Base-by-base conservation (phyloP, 352 stramenopile species). In the Sclerospora graminicola region DNA sequence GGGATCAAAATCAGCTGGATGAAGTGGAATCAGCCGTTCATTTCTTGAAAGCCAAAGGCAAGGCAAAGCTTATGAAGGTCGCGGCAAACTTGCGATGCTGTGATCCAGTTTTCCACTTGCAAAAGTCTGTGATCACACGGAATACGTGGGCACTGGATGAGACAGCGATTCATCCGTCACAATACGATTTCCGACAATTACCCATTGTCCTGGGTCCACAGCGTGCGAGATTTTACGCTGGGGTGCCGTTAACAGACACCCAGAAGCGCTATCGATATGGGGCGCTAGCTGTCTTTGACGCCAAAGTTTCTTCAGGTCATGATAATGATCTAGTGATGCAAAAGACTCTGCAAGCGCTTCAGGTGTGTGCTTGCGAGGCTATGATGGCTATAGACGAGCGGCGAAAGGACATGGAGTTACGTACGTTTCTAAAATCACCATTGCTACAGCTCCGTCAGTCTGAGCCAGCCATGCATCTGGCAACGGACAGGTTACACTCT, bases 181-280 rank as follows among this genome's bases (percentile, higher is more conserved):
- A 42, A 21, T 79, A 67, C 34, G 75, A 80, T 15, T 82, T 85
- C 14, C 41, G 56, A 8, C 51, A 65, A n/a, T 51, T 88, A 0
- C 71, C 79, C 21, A 71, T 90, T 29, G 79, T 90, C 1, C 52
- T 72, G 29, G 79, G 76, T 0, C 74, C 79, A 0, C 79, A 90
- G 41, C 66, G 77, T 24, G 69, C 69, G 9, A 68, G 62, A 14
- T 89, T 87, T 48, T 90, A 90, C 48, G 71, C 69, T 2, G 73
- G 76, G 0, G 64, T 86, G 10, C 74, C 72, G 26, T 58, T 89
- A 4, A 45, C 68, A 1, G 65, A 84, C 57, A 29, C 43, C 31
- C 56, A 57, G 34, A 69, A 64, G 21, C 44, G 54, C 2, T 64
- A 65, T 6, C 48, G 69, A 5, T 54, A 88, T 18, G 79, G 79